Conservation (phyloP, 306 rosid genomes). For the Cicer arietinum region DNA sequence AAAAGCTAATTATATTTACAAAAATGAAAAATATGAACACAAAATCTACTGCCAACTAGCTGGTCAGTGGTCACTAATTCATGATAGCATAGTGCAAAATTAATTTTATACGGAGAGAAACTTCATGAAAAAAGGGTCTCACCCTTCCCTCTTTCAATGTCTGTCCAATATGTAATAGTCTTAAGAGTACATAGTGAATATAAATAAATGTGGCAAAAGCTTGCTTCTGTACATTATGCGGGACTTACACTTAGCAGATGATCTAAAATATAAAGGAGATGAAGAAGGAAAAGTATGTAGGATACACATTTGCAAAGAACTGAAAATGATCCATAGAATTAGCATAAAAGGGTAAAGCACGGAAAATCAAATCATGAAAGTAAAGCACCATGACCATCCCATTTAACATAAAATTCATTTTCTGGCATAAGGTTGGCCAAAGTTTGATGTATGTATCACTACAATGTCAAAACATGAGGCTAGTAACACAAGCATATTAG, state of each 20-base stretch:
- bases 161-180: slow-evolving; percentile 19
- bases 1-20: slow-evolving; percentile 30
- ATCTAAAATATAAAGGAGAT: slow-evolving; percentile 15
- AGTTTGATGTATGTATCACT: slow-evolving; percentile 26
- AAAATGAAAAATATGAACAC: slow-evolving; percentile 19
- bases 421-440: slow-evolving; percentile 1
- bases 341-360: slow-evolving; percentile 18
- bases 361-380: slow-evolving; percentile 3
- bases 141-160: slow-evolving; percentile 1
- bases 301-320: slow-evolving; percentile 4
- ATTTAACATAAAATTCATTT: slow-evolving; percentile 5
- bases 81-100: neutral
- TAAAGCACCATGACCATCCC: slow-evolving; percentile 28
- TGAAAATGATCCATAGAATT: slow-evolving; percentile 30
- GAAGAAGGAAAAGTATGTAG: neutral
- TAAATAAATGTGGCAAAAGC: slow-evolving; percentile 5
- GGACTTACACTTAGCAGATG: slow-evolving; percentile 30
- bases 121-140: neutral
- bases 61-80: slow-evolving; percentile 33
- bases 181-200: slow-evolving; percentile 3
- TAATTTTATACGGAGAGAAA: slow-evolving; percentile 15
- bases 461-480: slow-evolving; percentile 24
- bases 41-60: slow-evolving; percentile 23
- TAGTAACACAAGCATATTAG: neutral
- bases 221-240: neutral